Evolutionary conservation across 148 eudicot species (phyloP).

Genomic region (Silene latifolia): DNA sequence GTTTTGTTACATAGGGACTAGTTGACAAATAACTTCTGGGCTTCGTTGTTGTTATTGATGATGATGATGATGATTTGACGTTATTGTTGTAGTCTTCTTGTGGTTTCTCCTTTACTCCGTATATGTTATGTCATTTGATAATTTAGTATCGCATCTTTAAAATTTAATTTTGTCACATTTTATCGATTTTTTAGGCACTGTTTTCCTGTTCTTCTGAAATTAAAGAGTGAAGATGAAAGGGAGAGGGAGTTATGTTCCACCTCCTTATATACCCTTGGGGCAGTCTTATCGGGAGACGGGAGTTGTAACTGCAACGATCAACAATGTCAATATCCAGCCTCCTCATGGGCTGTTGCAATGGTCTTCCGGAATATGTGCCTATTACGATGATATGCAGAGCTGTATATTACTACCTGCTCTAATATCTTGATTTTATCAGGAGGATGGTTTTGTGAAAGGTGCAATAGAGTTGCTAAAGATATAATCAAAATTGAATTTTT

Average conservation of each 20-base stretch:
- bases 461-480: constrained; percentile 37
- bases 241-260: constrained; percentile 59
- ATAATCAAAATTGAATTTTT: constrained; percentile 12
- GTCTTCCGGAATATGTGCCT: constrained; percentile 98
- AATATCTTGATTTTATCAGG: constrained; percentile 55
- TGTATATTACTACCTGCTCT: constrained; percentile 81
- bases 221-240: constrained; percentile 41
- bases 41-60: not conserved
- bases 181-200: not conserved
- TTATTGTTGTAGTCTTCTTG: not conserved
- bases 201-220: not conserved
- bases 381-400: constrained; percentile 91
- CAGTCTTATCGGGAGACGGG: constrained; percentile 53
- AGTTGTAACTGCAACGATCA: constrained; percentile 17
- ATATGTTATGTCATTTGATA: too few species aligned
- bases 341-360: constrained; percentile 44
- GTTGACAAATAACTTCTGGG: not conserved
- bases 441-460: constrained; percentile 48
- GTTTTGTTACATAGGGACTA: too few species aligned
- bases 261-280: constrained; percentile 66
- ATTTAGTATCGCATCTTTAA: too few species aligned
- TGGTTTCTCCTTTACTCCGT: too few species aligned
- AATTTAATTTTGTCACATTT: not conserved
- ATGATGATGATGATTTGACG: too few species aligned
- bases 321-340: constrained; percentile 23